A percentile compares a stretch with the other conserved stretches of the same genome.
phyloP scores from a whole-genome alignment of 2,329 filamentous ascomycete genomes.

The Colletotrichum sublineola region DNA sequence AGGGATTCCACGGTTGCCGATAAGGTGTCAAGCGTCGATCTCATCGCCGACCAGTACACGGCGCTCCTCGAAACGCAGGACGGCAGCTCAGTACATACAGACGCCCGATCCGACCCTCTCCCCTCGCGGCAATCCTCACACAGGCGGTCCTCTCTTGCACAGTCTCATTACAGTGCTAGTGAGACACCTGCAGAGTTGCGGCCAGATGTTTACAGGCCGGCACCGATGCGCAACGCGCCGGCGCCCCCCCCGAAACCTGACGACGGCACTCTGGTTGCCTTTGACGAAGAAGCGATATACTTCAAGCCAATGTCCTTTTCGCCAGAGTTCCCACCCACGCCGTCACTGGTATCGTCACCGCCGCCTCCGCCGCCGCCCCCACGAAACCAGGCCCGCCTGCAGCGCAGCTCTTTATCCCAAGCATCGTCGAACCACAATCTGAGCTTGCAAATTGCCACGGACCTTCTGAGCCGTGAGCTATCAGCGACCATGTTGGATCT shows the following conservation, averaged over 20 bases:
- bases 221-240: constrained; percentile 11
- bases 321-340: constrained; percentile 51
- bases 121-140: constrained; percentile 33
- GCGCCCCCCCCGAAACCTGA: constrained; percentile 56
- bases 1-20: constrained; percentile 46
- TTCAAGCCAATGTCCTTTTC: constrained; percentile 61
- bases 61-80: constrained; percentile 59
- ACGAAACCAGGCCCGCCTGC: constrained; percentile 38
- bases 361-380: constrained; percentile 45
- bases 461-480: constrained; percentile 65
- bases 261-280: constrained; percentile 61
- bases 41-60: constrained; percentile 65
- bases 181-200: constrained; percentile 11
- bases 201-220: constrained; percentile 15
- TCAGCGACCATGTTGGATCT: constrained; percentile 55
- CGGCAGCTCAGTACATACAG: constrained; percentile 51
- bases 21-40: constrained; percentile 59
- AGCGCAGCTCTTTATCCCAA: constrained; percentile 12
- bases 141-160: constrained; percentile 9
- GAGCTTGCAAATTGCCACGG: constrained; percentile 64
- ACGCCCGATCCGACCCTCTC: constrained; percentile 47
- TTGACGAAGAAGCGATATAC: constrained; percentile 62
- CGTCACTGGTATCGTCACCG: constrained; percentile 19
- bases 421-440: constrained; percentile 50
- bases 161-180: background rate